Base-by-base conservation (phyloP, 192 early-diverging fungal species). In the Dissophora ornata region DNA sequence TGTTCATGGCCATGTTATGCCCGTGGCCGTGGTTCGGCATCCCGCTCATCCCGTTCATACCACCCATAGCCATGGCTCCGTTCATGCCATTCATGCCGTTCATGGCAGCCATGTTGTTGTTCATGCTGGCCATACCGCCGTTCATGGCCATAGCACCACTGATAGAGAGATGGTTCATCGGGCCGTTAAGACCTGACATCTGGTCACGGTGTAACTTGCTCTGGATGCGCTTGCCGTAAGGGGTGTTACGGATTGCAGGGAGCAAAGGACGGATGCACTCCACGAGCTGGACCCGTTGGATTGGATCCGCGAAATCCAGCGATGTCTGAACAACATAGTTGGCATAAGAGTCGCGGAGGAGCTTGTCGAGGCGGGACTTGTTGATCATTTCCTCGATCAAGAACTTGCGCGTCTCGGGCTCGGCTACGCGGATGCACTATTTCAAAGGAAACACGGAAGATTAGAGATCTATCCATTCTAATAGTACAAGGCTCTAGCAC, bases 271-370 rank as follows among this genome's bases (percentile, higher is more conserved):
- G 73, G 67, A 96, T 93, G 50, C 89, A 87, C 21, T 96, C 94
- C 18, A 95, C 86, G 16, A 96, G 74, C 85, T 84, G 83, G 2
- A 64, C 59, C 12, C 90, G 86, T 82, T 93, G 93, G 28, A 86
- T 77, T 26, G 83, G 86, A 34, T 93, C 90, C 6, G 93, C 90
- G 74, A 84, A 92, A 57, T 96, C 94, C 32, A 96, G 80, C 32
- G 93, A 91, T 4, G 93, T 96, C 79, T 96, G 95, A 11, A 96
- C 90, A 3, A 96, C 95, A 71, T 95, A 96, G 75, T 96, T 96
- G 47, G 91, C 95, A 68, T 90, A 96, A 18, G 91, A 93, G 67
- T 96, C 95, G 19, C 91, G 85, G 55, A 96, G 81, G 18, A 96
- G 83, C 65, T 89, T 90, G 33, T 96, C 93, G 48, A 96, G 83